Conservation (phyloP, 768 basidiomycete genomes). For the Vararia minispora region DNA sequence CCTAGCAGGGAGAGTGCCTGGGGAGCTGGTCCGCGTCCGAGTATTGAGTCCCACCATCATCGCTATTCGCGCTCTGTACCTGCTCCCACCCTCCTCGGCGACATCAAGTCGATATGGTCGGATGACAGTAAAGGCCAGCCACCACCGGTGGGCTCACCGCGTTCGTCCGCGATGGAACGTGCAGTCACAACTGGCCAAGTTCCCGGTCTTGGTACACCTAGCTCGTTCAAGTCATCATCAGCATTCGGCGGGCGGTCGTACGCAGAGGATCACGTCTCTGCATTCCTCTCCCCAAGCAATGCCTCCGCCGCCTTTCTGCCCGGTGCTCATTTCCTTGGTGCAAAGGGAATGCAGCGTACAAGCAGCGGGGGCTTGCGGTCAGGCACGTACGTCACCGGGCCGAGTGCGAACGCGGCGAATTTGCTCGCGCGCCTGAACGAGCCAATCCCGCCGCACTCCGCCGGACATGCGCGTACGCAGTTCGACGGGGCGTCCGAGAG, state of each 20-base stretch:
- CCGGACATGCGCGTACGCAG: constrained; percentile 14
- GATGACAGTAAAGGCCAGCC: constrained; percentile 29
- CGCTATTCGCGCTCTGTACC: constrained; percentile 80
- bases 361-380: constrained; percentile 15
- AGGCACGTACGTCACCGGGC: constrained; percentile 7
- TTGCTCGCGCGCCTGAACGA: constrained; percentile 15
- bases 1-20: constrained; percentile 12
- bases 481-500: constrained; percentile 22
- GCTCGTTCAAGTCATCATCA: constrained; percentile 38
- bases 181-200: constrained; percentile 15
- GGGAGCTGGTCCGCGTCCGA: constrained; percentile 15
- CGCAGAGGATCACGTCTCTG: constrained; percentile 25
- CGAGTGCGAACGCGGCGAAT: constrained; percentile 12
- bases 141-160: constrained; percentile 24
- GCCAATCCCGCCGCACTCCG: constrained; percentile 4
- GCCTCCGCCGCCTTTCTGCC: constrained; percentile 78
- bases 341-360: constrained; percentile 29
- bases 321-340: constrained; percentile 48
- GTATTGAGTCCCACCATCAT: constrained; percentile 32
- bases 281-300: constrained; percentile 57
- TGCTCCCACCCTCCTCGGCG: constrained; percentile 62
- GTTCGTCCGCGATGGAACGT: constrained; percentile 13
- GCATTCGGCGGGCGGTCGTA: constrained; percentile 23
- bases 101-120: constrained; percentile 75
- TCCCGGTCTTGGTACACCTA: constrained; percentile 34